Evolutionary conservation across 164 flowering plant genomes (phyloP).

Genomic region (Litsea cubeba): DNA sequence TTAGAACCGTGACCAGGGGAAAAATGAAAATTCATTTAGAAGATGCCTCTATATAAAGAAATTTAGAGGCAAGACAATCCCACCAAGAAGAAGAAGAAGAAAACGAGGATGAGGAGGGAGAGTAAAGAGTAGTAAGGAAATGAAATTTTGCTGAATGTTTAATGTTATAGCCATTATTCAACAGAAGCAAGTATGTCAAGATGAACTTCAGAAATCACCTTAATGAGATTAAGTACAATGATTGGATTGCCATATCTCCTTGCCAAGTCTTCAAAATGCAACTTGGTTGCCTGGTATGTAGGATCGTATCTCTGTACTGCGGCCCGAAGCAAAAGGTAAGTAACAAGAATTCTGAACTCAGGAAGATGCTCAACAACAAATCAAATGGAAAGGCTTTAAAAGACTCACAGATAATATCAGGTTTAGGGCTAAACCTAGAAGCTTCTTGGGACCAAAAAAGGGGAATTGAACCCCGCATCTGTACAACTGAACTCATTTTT

Average conservation of each 20-base stretch:
- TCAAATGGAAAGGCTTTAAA: neutral
- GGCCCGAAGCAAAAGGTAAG: slow-evolving; percentile 9
- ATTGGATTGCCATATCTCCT: slow-evolving; percentile 96
- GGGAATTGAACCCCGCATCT: slow-evolving; percentile 98
- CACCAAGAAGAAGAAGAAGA: neutral
- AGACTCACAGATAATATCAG: slow-evolving; percentile 85
- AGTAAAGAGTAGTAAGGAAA: neutral
- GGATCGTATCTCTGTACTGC: slow-evolving; percentile 98
- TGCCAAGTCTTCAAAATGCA: slow-evolving; percentile 93
- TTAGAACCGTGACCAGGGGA: neutral
- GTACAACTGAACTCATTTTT: slow-evolving; percentile 96
- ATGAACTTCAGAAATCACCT: slow-evolving; percentile 41
- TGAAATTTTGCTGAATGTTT: neutral
- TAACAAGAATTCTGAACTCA: slow-evolving; percentile 5
- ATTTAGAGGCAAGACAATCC: neutral
- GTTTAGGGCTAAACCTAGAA: slow-evolving; percentile 93
- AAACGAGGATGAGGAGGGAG: neutral
- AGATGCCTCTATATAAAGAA: neutral
- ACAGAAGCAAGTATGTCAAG: neutral
- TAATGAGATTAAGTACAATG: slow-evolving; percentile 88
- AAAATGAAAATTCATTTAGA: neutral
- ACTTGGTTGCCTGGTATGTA: slow-evolving; percentile 84
- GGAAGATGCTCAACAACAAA: slow-evolving; percentile 1
- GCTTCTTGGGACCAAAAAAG: slow-evolving; percentile 99
- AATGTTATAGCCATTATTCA: neutral